Conservation (phyloP, 1,139 yeast species). For the Oligophagozyma castellii region DNA sequence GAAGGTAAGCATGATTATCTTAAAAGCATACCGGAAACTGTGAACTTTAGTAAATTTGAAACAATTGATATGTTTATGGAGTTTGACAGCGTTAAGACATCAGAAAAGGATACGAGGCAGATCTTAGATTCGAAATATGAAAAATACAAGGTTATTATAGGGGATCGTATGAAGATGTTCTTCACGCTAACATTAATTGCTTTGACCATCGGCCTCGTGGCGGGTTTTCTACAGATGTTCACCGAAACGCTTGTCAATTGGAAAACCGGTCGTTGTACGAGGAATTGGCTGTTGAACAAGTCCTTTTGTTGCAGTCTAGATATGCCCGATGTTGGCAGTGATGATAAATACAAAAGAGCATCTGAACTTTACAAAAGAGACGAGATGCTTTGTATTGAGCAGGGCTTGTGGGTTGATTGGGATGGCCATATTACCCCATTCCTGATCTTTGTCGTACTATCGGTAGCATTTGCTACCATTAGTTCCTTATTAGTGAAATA, state of each 20-base stretch:
- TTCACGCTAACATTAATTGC: conserved; percentile 66
- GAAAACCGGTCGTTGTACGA: conserved; percentile 62
- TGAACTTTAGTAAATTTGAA: conserved; percentile 41
- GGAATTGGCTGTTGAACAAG: conserved; percentile 56
- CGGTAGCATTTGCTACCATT: conserved; percentile 45
- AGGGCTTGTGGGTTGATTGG: conserved; percentile 42
- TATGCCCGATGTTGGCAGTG: conserved; percentile 1
- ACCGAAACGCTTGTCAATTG: conserved; percentile 81
- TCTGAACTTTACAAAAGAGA: conserved; percentile 16
- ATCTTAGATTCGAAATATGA: conserved; percentile 5
- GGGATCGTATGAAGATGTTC: conserved; percentile 54
- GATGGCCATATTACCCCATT: conserved; percentile 38
- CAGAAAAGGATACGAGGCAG: conserved; percentile 4
- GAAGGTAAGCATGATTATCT: conserved; percentile 3
- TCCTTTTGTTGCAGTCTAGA: conserved; percentile 74
- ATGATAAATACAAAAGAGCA: conserved; percentile 1
- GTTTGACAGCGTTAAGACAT: conserved; percentile 23
- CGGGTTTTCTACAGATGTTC: conserved; percentile 65
- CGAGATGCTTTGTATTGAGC: conserved; percentile 30
- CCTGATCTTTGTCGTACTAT: conserved; percentile 41
- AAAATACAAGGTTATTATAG: conserved; percentile 22
- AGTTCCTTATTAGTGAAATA: conserved; percentile 58
- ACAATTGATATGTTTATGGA: conserved; percentile 86
- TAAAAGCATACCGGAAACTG: conserved; percentile 20
- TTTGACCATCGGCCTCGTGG: conserved; percentile 60